Percentiles rank a stretch among this genome's conserved stretches.
phyloP scores from a whole-genome alignment of 441 rosid genomes.

The Bruguiera hainesii region DNA sequence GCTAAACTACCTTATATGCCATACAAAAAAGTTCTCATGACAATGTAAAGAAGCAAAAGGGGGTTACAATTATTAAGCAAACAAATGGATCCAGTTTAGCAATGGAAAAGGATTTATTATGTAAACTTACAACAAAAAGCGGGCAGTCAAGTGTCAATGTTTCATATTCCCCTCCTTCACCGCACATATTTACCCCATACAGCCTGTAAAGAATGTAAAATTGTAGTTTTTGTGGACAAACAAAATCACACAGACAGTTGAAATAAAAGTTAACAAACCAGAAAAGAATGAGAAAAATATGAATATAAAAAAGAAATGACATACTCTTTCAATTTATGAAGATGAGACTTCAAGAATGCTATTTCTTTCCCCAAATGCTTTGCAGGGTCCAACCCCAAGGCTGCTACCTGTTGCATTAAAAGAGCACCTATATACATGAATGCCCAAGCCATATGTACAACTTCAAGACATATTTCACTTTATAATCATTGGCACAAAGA shows the following conservation, averaged over 20 bases:
- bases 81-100: conserved; percentile 16
- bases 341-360: conserved; percentile 56
- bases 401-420: conserved; percentile 68
- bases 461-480: conserved; percentile 11
- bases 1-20: not conserved
- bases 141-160: conserved; percentile 96
- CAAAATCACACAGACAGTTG: conserved; percentile 1
- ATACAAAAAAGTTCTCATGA: conserved; percentile 1
- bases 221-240: not conserved
- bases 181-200: conserved; percentile 92
- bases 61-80: not conserved
- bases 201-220: conserved; percentile 36
- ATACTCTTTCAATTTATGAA: conserved; percentile 88
- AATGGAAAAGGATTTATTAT: conserved; percentile 12
- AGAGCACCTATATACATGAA: conserved; percentile 11
- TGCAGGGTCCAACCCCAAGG: conserved; percentile 83
- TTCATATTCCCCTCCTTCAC: conserved; percentile 99
- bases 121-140: conserved; percentile 64
- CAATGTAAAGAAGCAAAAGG: not conserved
- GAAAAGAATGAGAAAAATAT: not conserved
- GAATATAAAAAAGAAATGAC: conserved; percentile 15
- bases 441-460: not conserved
- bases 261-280: not conserved
- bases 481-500: not conserved
- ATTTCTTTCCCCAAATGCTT: conserved; percentile 90